Conservation (phyloP, 768 basidiomycete genomes). For the Termitomyces eurrhizus region DNA sequence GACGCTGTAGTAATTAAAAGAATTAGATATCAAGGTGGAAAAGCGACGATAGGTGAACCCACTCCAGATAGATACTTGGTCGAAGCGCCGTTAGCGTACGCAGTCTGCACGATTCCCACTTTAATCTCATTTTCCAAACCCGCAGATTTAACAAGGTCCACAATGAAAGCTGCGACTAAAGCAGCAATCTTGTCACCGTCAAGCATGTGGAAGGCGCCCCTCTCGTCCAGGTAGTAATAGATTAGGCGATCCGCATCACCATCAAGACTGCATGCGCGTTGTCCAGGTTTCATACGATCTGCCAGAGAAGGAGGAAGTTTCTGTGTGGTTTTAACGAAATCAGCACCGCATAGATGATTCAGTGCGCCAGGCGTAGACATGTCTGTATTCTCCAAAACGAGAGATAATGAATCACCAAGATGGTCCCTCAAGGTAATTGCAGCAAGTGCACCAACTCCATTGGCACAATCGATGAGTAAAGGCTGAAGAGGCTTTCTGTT, state of each 20-base stretch:
- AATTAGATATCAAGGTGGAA: background rate
- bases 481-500: conserved; percentile 54
- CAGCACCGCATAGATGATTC: conserved; percentile 89
- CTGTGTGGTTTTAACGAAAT: conserved; percentile 94
- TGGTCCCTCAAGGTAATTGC: conserved; percentile 57
- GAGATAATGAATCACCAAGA: conserved; percentile 55
- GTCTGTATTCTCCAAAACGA: conserved; percentile 69
- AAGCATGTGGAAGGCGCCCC: conserved; percentile 79
- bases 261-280: conserved; percentile 90
- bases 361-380: conserved; percentile 65
- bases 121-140: conserved; percentile 74
- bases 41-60: conserved; percentile 18
- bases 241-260: conserved; percentile 98
- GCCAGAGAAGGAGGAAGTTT: conserved; percentile 75
- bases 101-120: conserved; percentile 96
- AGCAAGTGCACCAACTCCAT: conserved; percentile 87
- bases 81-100: conserved; percentile 96
- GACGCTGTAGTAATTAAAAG: conserved; percentile 46
- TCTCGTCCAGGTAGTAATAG: conserved; percentile 86
- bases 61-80: conserved; percentile 89
- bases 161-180: conserved; percentile 88
- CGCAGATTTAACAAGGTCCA: conserved; percentile 82
- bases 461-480: conserved; percentile 94
- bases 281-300: conserved; percentile 57
- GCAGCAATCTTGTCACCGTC: conserved; percentile 99